These are phyloP conservation scores for Populus simonii DNA, from an alignment of 345 rosid genomes.

Conservation along the genomic window DNA sequence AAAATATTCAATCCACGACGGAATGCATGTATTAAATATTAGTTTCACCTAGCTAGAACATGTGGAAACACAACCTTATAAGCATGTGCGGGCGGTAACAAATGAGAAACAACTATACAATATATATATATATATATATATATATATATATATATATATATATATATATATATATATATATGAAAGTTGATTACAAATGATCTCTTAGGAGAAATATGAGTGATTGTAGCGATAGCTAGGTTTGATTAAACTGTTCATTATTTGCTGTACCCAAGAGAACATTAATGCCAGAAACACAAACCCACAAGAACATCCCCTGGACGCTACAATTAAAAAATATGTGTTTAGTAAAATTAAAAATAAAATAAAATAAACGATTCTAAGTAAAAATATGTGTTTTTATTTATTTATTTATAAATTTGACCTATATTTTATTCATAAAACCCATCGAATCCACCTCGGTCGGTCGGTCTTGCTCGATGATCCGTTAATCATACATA, in stretches of 20 bases:
- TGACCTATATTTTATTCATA: too few species aligned
- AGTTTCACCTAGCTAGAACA: background rate
- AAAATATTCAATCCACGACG: too few species aligned
- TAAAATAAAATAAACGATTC: too few species aligned
- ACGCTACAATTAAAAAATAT: conserved; percentile 14
- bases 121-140: too few species aligned
- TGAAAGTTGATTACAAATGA: too few species aligned
- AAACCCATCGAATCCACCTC: too few species aligned
- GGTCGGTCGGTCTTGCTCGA: too few species aligned
- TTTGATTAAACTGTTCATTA: background rate
- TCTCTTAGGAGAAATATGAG: background rate
- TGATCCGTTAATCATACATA: too few species aligned
- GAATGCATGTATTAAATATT: too few species aligned
- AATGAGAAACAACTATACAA: background rate
- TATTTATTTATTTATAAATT: background rate
- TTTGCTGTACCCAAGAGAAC: background rate
- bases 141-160: too few species aligned
- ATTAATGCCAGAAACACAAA: background rate
- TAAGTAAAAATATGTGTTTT: too few species aligned
- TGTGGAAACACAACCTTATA: background rate
- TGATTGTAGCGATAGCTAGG: background rate
- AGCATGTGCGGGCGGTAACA: background rate
- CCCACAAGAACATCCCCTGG: conserved; percentile 10
- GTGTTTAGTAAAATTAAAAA: background rate
- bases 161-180: too few species aligned